Evolutionary conservation across 169 alveolate species (phyloP), one percentile per base, ranked within the genome.

Genomic region (Cryptosporidium sp.): DNA sequence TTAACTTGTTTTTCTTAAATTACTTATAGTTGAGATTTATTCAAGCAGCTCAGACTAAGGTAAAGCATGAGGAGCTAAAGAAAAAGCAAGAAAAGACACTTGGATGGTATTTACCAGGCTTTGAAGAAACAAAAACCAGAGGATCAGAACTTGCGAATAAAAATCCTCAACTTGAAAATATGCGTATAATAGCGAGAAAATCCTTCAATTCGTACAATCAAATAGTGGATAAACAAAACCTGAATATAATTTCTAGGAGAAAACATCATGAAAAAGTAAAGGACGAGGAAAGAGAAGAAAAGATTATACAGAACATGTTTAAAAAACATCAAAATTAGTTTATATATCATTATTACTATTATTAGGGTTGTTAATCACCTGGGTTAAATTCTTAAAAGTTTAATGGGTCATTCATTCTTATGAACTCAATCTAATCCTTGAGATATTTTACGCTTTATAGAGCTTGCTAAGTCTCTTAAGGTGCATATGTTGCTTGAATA

Each of bases 1-100:
- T 31, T 39, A 41, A 41, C 12, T 41, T 41, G 2, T 5, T 52
- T 16, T 62, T n/a, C 48, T n/a, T 48, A 2, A 0, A 8, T 12
- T 73, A 18, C 23, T 26, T 43, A 21, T 23, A 80, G 89, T 65
- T 80, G 74, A 80, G 89, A 29, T 80, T 80, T 39, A 80, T 80
- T 10, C 89, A 80, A 29, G 89, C 75, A n/a, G 89, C 89, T 39
- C 89, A 80, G 29, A 41, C 89, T 8, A 80, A 65, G n/a, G 75
- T 41, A 26, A 80, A 80, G 12, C 89, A 80, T 26, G 74, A 80
- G 43, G 89, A 80, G 26, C 37, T 62, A 21, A 80, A 62, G 37
- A 65, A 59, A 29, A 80, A 59, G 21, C 89, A 80, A 62, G 89
- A 80, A 39, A 70, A 65, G 39, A 62, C 89, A 7, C 37, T 80